Base-by-base conservation (phyloP, 768 basidiomycete species). In the Sporobolomyces pararoseus region DNA sequence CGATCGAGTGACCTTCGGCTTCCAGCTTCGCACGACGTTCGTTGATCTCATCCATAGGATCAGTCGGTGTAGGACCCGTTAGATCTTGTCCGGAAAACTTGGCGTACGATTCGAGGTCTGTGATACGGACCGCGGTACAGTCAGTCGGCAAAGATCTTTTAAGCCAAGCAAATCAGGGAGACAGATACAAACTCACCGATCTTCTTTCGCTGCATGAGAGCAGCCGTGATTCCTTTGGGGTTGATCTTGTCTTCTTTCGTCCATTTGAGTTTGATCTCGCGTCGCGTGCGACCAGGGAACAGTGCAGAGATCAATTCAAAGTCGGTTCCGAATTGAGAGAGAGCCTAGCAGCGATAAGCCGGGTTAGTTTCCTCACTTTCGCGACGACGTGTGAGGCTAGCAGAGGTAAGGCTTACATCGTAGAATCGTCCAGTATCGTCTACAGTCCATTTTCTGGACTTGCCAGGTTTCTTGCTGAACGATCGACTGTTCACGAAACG, bases 251-350 rank as follows among this genome's bases (percentile, higher is more conserved):
- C 91, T 78, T 95, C 93, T 0, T 86, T 84, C 76, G 90, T 93
- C 82, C 92, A 95, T 77, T 95, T 95, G 79, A 90, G 89, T 80
- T 91, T 92, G 79, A 93, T 91, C 32, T 91, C 87, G 76, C 89
- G 90, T 25, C 92, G 84, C 76, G 91, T 89, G 21, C 92, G 87
- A 23, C 88, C 87, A 46, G 90, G 90, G 25, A 95, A 83, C 17
- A 92, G 83, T 74, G 87, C 87, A 4, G 92, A 89, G 70, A 95
- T 92, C 49, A 94, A 84, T 78, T 94, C 91, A 76, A 94, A 95
- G 75, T 94, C 92, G 78, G 92, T 89, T 37, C 91, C 91, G 74
- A 91, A 92, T 77, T 92, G 91, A 5, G 87, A 84, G 35, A 94
- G 81, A n/a, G 89, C 90, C 92, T 12, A 31, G 12, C 46, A 21